These are phyloP conservation scores for Euphrasia arctica DNA, from an alignment of 305 asterid genomes.

Conservation along the genomic window DNA sequence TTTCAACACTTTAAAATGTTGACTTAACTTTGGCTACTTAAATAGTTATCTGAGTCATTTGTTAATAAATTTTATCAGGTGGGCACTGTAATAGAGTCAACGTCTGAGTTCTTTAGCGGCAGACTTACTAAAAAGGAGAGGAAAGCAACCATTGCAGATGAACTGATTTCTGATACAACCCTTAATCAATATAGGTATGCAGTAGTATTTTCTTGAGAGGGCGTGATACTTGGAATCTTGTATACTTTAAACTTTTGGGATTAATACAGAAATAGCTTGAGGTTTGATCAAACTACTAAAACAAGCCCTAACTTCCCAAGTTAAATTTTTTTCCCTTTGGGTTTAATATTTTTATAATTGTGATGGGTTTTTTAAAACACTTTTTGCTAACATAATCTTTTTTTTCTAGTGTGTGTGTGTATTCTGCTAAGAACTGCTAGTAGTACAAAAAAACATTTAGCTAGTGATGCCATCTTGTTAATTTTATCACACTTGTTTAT, in stretches of 20 bases:
- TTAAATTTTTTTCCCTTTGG: not conserved
- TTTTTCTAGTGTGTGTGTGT: not conserved
- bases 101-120: constrained; percentile 57
- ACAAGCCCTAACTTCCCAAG: not conserved
- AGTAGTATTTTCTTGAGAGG: not conserved
- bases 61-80: constrained; percentile 41
- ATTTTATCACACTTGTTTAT: constrained; percentile 3
- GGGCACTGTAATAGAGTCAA: constrained; percentile 72
- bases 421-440: not conserved
- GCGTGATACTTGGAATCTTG: not conserved
- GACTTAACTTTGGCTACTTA: not conserved
- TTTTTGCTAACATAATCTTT: not conserved
- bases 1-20: not conserved
- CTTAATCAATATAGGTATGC: constrained; percentile 54
- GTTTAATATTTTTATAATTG: not conserved
- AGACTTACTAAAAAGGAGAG: constrained; percentile 89
- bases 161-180: constrained; percentile 55
- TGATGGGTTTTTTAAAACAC: not conserved
- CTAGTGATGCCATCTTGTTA: constrained; percentile 9
- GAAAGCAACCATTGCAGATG: constrained; percentile 70
- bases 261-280: not conserved
- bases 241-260: not conserved
- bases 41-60: constrained; percentile 14
- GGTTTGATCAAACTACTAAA: not conserved
- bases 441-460: constrained; percentile 1